phyloP scores from a whole-genome alignment of 2,329 filamentous ascomycete species.

The Claviceps humidiphila region DNA sequence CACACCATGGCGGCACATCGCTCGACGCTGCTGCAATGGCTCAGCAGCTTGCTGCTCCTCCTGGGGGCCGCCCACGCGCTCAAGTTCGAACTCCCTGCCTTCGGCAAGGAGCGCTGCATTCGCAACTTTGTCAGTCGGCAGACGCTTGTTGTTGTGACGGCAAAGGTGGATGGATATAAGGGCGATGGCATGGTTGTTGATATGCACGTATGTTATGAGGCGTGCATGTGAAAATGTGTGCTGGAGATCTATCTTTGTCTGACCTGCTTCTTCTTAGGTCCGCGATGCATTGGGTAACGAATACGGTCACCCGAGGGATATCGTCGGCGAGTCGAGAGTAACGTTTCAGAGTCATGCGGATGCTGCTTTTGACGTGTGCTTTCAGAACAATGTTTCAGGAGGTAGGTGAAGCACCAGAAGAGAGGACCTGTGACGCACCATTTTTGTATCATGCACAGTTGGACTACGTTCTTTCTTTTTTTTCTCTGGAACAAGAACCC shows the following conservation, averaged over 20 bases:
- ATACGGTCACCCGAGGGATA: slow-evolving; percentile 81
- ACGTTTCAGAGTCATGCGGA: slow-evolving; percentile 90
- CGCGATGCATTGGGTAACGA: slow-evolving; percentile 92
- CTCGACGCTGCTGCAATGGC: slow-evolving; percentile 43
- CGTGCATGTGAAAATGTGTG: background rate
- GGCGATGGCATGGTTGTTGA: slow-evolving; percentile 90
- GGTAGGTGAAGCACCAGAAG: slow-evolving; percentile 36
- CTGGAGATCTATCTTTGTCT: background rate
- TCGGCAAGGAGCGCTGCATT: slow-evolving; percentile 72
- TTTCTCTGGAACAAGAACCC: background rate
- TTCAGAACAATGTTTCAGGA: slow-evolving; percentile 67
- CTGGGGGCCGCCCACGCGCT: slow-evolving; percentile 50
- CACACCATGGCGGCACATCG: slow-evolving; percentile 33
- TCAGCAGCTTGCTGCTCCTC: slow-evolving; percentile 46
- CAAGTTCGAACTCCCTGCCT: slow-evolving; percentile 83
- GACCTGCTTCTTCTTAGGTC: slow-evolving; percentile 45
- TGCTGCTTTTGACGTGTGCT: slow-evolving; percentile 91
- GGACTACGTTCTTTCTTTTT: background rate
- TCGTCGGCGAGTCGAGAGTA: slow-evolving; percentile 81
- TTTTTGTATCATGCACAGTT: too few species aligned
- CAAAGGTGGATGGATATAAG: slow-evolving; percentile 69
- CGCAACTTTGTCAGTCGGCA: slow-evolving; percentile 90
- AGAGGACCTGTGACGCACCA: too few species aligned
- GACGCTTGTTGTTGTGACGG: slow-evolving; percentile 89
- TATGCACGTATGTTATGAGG: slow-evolving; percentile 58